Conservation (phyloP, 768 basidiomycete species). For the Lactarius hatsudake region DNA sequence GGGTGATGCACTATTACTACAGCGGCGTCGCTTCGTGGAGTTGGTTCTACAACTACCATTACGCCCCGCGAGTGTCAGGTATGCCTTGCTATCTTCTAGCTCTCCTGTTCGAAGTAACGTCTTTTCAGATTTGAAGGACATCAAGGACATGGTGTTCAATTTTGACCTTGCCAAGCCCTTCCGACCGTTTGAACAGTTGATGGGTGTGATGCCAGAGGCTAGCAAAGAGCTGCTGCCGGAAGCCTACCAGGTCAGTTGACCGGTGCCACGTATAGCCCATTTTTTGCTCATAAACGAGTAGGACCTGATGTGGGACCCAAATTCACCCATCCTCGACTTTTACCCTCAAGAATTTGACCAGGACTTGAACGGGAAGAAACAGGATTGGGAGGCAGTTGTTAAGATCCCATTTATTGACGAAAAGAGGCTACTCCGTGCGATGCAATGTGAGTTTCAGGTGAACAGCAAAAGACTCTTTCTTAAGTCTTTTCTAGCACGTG, state of each 20-base stretch:
- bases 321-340: constrained; percentile 90
- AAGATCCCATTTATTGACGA: constrained; percentile 98
- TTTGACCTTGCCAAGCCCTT: constrained; percentile 90
- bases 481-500: constrained; percentile 52
- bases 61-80: constrained; percentile 96
- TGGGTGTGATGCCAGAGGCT: constrained; percentile 94
- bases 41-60: constrained; percentile 99
- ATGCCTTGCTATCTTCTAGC: constrained; percentile 26
- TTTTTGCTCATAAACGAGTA: constrained; percentile 33
- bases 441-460: constrained; percentile 59
- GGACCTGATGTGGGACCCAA: constrained; percentile 86
- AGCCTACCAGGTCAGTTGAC: constrained; percentile 71
- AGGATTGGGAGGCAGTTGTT: constrained; percentile 98
- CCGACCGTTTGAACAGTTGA: constrained; percentile 90
- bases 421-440: constrained; percentile 69
- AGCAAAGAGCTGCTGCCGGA: constrained; percentile 84
- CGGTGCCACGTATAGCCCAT: constrained; percentile 7
- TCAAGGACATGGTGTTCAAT: constrained; percentile 78
- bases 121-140: constrained; percentile 49
- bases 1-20: constrained; percentile 99
- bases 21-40: constrained; percentile 96
- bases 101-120: constrained; percentile 24
- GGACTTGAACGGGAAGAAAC: constrained; percentile 97
- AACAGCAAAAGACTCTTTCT: constrained; percentile 7
- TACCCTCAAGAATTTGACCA: constrained; percentile 90